These are phyloP conservation scores for Ensete ventricosum DNA, from an alignment of 176 grass and related monocot genomes.

Conservation along the genomic window DNA sequence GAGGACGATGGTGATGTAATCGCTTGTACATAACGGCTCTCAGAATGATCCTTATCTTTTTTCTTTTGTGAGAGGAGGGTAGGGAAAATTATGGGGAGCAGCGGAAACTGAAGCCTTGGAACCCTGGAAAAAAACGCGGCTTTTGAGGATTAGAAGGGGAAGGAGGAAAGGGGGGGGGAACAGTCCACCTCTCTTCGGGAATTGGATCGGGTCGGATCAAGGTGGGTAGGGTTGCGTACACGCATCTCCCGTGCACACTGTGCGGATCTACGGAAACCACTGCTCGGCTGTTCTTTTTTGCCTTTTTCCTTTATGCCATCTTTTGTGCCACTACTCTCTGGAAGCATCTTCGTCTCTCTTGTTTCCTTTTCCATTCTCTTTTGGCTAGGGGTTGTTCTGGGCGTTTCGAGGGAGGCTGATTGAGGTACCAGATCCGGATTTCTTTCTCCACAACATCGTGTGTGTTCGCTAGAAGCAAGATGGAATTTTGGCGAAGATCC, in stretches of 20 bases:
- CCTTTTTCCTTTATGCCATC: too few species aligned
- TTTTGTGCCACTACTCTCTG: background rate
- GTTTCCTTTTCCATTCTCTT: background rate
- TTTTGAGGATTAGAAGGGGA: background rate
- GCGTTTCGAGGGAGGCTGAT: background rate
- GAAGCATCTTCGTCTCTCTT: background rate
- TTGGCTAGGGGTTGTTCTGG: background rate
- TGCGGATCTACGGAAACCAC: slow-evolving; percentile 7
- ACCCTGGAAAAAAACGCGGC: background rate
- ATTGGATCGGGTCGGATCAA: background rate
- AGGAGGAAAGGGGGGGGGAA: background rate
- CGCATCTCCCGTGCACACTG: background rate
- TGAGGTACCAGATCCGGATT: background rate
- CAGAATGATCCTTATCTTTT: background rate
- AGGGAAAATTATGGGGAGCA: background rate
- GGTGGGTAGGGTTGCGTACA: too few species aligned
- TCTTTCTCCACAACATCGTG: background rate
- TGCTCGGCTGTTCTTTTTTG: background rate
- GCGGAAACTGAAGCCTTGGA: background rate
- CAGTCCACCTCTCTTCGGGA: background rate
- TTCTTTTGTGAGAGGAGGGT: background rate
- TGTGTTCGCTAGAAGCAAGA: background rate
- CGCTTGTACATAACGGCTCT: background rate
- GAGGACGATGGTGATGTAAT: background rate
- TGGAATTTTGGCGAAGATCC: background rate